These are phyloP conservation scores for Metrosideros polymorpha DNA, from an alignment of 441 rosid species.

Conservation along the genomic window DNA sequence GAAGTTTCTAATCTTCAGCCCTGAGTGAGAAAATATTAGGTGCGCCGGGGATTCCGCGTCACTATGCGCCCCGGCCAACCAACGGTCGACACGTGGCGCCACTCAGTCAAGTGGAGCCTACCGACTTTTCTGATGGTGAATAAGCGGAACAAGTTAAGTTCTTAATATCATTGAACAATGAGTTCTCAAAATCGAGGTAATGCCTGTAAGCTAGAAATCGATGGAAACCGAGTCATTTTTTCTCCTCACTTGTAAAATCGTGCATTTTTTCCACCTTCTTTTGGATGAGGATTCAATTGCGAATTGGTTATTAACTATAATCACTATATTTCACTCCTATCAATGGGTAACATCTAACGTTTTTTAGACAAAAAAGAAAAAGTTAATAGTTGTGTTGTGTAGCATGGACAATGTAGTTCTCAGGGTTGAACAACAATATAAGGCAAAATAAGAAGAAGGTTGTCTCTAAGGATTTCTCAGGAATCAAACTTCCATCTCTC, in stretches of 20 bases:
- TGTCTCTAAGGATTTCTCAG: too few species aligned
- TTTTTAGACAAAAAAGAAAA: neutral
- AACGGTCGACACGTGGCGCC: too few species aligned
- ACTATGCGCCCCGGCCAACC: too few species aligned
- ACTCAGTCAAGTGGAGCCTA: too few species aligned
- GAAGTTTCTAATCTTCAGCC: neutral
- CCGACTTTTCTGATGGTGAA: too few species aligned
- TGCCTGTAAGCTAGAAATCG: neutral
- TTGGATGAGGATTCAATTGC: neutral
- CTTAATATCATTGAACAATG: neutral
- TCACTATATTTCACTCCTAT: neutral
- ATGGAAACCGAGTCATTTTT: neutral
- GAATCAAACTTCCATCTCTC: too few species aligned
- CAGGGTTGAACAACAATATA: too few species aligned
- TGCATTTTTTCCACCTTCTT: neutral
- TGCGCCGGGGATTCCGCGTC: too few species aligned
- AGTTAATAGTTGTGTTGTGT: neutral
- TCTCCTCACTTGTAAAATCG: neutral
- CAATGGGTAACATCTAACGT: neutral
- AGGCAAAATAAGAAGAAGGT: too few species aligned
- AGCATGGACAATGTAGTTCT: neutral
- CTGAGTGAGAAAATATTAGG: too few species aligned
- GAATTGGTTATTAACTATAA: neutral
- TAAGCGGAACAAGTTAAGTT: neutral
- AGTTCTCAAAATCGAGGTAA: neutral